Evolutionary conservation across 2,329 filamentous ascomycete species (phyloP), one percentile per base, ranked within the genome.

Genomic region (Aureobasidium sp.): DNA sequence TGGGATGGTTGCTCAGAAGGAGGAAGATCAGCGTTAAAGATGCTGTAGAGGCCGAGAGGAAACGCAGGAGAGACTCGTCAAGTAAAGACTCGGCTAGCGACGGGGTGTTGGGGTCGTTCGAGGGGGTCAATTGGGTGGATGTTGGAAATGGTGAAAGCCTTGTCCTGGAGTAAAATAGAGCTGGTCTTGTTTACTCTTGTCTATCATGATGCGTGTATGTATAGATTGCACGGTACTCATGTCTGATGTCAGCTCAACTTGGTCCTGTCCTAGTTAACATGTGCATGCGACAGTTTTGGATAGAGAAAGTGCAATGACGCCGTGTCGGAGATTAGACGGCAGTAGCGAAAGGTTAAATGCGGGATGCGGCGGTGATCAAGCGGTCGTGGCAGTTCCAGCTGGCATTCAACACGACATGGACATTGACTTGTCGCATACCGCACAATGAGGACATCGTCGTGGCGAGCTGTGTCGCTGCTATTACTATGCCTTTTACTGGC

Each of bases 111-210:
- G 66, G 73, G 21, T 71, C 67, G 15, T 75, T 76, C 10, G 71
- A 74, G 1, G 77, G 79, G 55, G 72, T 75, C 6, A 68, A 73
- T 15, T 86, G 83, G 70, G 72, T 78, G 6, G 80, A 83, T 61
- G 68, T 86, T 58, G 76, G 72, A 2, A 86, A 84, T 64, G 84
- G 84, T 0, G 81, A 85, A 68, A 81, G 77, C 58, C 69, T 81
- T 49, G 68, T 86, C 3, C 67, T 86, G 62, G 69, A 73, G 42
- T 82, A 9, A 30, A 48, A 7, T 32, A 63, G 49, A 48, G 54
- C 54, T 39, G 54, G 54, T 37, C 41, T n/a, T 57, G 44, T 48
- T 32, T 32, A 48, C 44, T 48, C 44, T 47, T 34, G 2, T 34
- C 13, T 21, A 2, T 44, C 15, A 27, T 27, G 21, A 44, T 44